Evolutionary conservation across 805 yeast species (phyloP).

Genomic region (Teunomyces aglyptinius): DNA sequence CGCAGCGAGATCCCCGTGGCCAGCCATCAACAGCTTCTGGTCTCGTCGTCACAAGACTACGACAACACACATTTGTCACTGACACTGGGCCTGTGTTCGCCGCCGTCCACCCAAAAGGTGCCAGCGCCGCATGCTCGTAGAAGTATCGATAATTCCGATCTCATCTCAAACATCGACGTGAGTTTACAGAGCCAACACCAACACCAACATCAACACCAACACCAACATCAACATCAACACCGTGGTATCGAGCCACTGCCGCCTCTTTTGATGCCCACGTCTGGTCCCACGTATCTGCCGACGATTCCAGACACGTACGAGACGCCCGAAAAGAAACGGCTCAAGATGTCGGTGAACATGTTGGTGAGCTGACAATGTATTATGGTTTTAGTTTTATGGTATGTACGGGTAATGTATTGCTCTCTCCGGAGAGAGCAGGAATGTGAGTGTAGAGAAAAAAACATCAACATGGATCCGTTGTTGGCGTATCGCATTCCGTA

Average conservation of each 20-base stretch:
- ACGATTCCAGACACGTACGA: slow-evolving; percentile 15
- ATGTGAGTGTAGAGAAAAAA: background rate
- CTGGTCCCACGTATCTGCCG: background rate
- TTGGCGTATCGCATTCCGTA: slow-evolving; percentile 19
- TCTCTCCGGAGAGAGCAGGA: background rate
- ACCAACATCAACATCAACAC: background rate
- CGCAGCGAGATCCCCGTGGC: slow-evolving; percentile 12
- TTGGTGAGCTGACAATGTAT: slow-evolving; percentile 29
- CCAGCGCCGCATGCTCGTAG: slow-evolving; percentile 3
- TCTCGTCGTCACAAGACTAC: background rate
- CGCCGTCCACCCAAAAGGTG: background rate
- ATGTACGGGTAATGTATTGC: background rate
- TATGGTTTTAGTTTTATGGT: background rate
- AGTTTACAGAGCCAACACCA: background rate
- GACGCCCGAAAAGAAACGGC: slow-evolving; percentile 29
- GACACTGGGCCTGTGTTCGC: background rate
- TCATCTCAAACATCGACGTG: slow-evolving; percentile 1
- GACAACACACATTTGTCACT: background rate
- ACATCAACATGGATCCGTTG: slow-evolving; percentile 10
- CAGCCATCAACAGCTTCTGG: background rate
- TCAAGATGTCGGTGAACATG: slow-evolving; percentile 44
- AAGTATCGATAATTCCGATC: slow-evolving; percentile 8
- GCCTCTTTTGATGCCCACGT: background rate
- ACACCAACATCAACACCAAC: background rate
- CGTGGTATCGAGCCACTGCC: background rate